Evolutionary conservation across 2,329 filamentous ascomycete genomes (phyloP), one percentile per base, ranked within the genome.

Genomic region (Alternaria infectoria): DNA sequence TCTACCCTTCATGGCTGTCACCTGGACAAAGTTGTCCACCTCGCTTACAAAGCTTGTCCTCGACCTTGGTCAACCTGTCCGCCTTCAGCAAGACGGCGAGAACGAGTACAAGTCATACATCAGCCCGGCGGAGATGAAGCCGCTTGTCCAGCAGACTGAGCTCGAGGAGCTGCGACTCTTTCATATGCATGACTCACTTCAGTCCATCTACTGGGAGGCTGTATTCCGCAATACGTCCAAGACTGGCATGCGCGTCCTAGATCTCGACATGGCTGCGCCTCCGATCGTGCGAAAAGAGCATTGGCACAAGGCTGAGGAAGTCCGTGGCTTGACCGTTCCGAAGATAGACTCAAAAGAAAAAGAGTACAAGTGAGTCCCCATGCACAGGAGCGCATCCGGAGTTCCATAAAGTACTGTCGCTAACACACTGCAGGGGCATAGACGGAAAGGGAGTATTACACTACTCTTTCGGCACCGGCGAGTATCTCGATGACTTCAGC

Each of bases 401-500:
- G 11, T 32, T 44, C 6, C 25, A 9, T 0, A 40, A 5, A n/a
- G 12, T 32, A n/a, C 30, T 46, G 63, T 12, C 26, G 3, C 46
- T 62, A 36, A 60, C 21, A 36, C 17, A 43, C 6, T 43, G 1
- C 58, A 77, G 73, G 50, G 77, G 77, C 9, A 44, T 67, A 2
- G 72, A 76, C 17, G 77, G 77, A 9, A 73, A 69, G 23, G 77
- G 76, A 3, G 51, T 70, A 4, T 58, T 79, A 6, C 71, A 79
- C 61, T 69, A 74, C 54, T 47, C 43, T 0, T 66, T 72, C 23
- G 77, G 77, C 1, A 70, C 68, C 25, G 76, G 76, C n/a, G 76
- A 79, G 49, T 79, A 79, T 44, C 73, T 79, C 4, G 77, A 79
- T 57, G 52, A 64, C 43, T 66, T 71, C 26, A 74, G 71, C 43